Evolutionary conservation across 257 asterid species (phyloP).

Genomic region (Forsythia suspensa): DNA sequence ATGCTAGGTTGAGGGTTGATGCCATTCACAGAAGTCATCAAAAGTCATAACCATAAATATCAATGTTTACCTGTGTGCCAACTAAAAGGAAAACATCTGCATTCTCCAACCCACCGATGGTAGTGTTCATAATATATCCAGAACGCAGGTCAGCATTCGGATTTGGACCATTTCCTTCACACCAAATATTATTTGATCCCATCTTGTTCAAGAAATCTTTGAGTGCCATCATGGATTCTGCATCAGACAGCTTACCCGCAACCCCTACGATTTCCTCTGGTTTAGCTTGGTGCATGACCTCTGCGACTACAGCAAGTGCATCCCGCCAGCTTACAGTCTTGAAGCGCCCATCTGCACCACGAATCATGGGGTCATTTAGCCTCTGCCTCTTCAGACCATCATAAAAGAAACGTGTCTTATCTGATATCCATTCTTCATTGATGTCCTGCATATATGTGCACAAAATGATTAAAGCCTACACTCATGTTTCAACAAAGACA

Average conservation of each 20-base stretch:
- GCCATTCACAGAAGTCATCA: neutral
- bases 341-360: conserved; percentile 95
- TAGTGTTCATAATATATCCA: conserved; percentile 88
- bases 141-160: conserved; percentile 95
- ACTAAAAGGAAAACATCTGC: conserved; percentile 94
- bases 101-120: conserved; percentile 92
- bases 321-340: conserved; percentile 95
- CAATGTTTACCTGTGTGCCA: conserved; percentile 85
- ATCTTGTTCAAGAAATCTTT: conserved; percentile 85
- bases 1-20: neutral
- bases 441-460: conserved; percentile 63
- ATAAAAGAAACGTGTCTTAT: conserved; percentile 94
- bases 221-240: conserved; percentile 94
- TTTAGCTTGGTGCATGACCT: conserved; percentile 72
- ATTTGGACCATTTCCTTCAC: conserved; percentile 88
- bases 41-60: conserved; percentile 11
- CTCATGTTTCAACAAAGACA: neutral
- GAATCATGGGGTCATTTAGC: conserved; percentile 96
- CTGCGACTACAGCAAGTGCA: conserved; percentile 86
- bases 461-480: conserved; percentile 6
- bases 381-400: conserved; percentile 99
- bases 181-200: conserved; percentile 93
- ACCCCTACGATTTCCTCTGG: conserved; percentile 90
- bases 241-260: conserved; percentile 96
- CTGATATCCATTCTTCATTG: conserved; percentile 99